Evolutionary conservation across 2,329 filamentous ascomycete species (phyloP), one percentile per base, ranked within the genome.

Genomic region (Escovopsis weberi): DNA sequence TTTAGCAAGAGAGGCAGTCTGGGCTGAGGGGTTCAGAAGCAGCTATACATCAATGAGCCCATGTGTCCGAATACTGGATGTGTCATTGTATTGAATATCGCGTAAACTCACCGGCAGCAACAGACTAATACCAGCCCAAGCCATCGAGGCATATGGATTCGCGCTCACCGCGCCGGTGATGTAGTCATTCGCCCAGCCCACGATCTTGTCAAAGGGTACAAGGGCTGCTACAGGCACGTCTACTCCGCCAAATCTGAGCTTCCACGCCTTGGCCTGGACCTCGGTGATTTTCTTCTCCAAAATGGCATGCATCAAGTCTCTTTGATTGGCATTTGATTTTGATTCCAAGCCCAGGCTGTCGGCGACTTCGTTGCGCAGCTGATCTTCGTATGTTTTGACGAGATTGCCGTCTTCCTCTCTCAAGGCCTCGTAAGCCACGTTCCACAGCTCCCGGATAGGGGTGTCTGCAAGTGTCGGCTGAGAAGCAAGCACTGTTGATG

Each of bases 101-200:
- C 7, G 28, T 10, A 2, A 15, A 33, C 40, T 38, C 18, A 42
- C 40, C 3, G 40, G 40, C 1, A 42, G 19, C 15, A 42, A 18
- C 9, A 42, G 6, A 9, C 40, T 38, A 7, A 38, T 23, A 4
- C 40, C 40, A 33, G 40, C 19, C 40, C 41, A 43, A 6, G 41
- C 41, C 19, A 43, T 6, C 6, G 41, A 43, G n/a, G 37, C 32
- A 26, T 39, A 35, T 6, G 37, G 32, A 12, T 34, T 43, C n/a
- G 32, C 30, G 18, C 30, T 39, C 9, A 39, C 9, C n/a, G 37
- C 37, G 12, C 26, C n/a, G 32, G n/a, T 26, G 23, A 43, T 12
- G 12, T 39, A 43, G 8, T 43, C 37, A n/a, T 39, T 39, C 19
- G 26, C 37, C 6, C 7, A 26, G 12, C 18, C 34, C 12, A 42